Base-by-base conservation (phyloP, 176 grass and related monocot species). In the Musa acuminata region DNA sequence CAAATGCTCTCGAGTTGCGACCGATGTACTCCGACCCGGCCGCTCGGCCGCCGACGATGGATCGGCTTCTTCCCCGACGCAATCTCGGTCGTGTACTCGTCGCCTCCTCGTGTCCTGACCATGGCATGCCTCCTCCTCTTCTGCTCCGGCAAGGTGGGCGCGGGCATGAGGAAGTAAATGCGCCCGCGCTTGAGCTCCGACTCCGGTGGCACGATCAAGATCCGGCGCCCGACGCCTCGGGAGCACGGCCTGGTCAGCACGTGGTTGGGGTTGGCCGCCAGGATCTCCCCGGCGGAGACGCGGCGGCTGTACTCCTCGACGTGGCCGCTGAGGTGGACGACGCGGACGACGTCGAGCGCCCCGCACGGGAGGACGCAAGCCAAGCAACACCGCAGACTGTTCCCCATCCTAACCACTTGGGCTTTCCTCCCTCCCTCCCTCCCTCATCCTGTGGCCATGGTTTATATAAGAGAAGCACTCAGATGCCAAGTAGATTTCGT, bases 311-410 rank as follows among this genome's bases (percentile, higher is more conserved):
- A 92, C 87, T 96, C 93, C 62, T 96, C 89, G 77, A 96, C 19
- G 51, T 87, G 93, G 72, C 93, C 93, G 53, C 80, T 92, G 24
- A 96, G 86, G 82, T 96, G 93, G 62, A 96, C 93, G 62, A 96
- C 80, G 77, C 93, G 84, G 85, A 96, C 85, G 72, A 96, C 69
- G 86, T 96, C 93, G 29, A 96, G 88, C 50, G 90, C 93, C 63
- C 93, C 93, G 51, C 87, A 96, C 20, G 93, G 93, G 6, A 96
- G 90, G 27, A 96, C 90, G 78, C 93, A 96, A 11, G 93, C 93
- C 55, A 96, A 81, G 83, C 87, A 96, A 76, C 93, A 96, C 74
- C 90, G 85, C 21, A 92, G 84, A 87, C 87, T 96, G 75, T 96
- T 96, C 64, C 93, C 93, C 93, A 96, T 96, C 63, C 35, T 43